Conservation (phyloP, 78 protist genomes). For the Dictyostelium capitatum region DNA sequence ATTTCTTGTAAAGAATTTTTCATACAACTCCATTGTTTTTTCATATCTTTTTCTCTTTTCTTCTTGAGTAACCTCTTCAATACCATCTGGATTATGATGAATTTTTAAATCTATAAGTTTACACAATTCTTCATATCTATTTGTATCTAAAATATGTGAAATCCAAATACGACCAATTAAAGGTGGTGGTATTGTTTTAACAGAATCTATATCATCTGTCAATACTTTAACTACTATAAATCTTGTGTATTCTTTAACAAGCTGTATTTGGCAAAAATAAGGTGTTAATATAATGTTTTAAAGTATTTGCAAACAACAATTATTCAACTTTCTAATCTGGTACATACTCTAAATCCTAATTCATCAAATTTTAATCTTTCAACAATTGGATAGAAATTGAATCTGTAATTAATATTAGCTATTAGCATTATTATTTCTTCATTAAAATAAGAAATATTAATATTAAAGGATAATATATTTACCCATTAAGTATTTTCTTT, state of each 20-base stretch:
- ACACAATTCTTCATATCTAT: constrained; percentile 15
- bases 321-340: too few species aligned
- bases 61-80: neutral
- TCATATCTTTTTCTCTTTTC: constrained; percentile 14
- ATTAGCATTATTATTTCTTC: too few species aligned
- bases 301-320: too few species aligned
- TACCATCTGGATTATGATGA: neutral
- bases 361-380: constrained; percentile 10
- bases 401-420: too few species aligned
- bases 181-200: constrained; percentile 7
- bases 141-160: constrained; percentile 8
- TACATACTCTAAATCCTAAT: constrained; percentile 10
- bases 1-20: neutral
- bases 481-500: constrained; percentile 17
- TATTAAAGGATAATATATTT: neutral
- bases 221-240: constrained; percentile 2
- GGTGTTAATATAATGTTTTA: too few species aligned
- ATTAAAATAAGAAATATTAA: too few species aligned
- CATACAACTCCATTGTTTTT: neutral
- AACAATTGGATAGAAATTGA: constrained; percentile 6
- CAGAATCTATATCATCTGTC: neutral
- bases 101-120: neutral
- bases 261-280: neutral
- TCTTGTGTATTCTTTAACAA: constrained; percentile 3
- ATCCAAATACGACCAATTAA: constrained; percentile 10